phyloP scores from a whole-genome alignment of 164 flowering plant genomes.

The Saururus chinensis region DNA sequence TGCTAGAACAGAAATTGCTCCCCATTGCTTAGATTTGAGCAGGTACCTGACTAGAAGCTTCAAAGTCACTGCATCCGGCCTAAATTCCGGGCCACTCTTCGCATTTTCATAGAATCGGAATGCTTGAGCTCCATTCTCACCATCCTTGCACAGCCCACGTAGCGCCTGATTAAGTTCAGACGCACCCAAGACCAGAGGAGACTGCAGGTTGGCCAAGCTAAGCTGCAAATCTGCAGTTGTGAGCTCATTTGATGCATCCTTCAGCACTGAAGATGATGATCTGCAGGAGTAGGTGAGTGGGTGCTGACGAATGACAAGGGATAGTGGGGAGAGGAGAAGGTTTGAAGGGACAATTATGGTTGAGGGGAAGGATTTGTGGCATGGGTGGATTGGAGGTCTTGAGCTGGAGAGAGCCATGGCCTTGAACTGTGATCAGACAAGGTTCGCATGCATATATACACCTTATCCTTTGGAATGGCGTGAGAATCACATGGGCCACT shows the following conservation, averaged over 20 bases:
- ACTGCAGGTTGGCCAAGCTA: conserved; percentile 2
- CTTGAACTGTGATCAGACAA: conserved; percentile 4
- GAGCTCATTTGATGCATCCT: conserved; percentile 16
- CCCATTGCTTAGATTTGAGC: conserved; percentile 47
- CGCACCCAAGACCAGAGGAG: background rate
- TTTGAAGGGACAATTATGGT: conserved; percentile 4
- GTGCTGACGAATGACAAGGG: conserved; percentile 11
- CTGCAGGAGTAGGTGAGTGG: conserved; percentile 14
- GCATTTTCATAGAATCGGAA: conserved; percentile 45
- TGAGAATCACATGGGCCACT: conserved; percentile 14
- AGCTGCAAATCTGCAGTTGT: conserved; percentile 5
- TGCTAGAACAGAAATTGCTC: conserved; percentile 17
- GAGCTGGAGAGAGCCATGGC: conserved; percentile 18
- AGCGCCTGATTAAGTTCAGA: conserved; percentile 26
- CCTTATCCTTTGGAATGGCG: conserved; percentile 2
- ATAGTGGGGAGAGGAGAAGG: conserved; percentile 6
- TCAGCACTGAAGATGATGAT: conserved; percentile 20
- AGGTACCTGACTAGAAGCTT: conserved; percentile 47
- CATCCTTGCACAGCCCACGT: conserved; percentile 30
- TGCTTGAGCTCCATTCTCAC: conserved; percentile 27
- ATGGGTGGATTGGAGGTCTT: conserved; percentile 10
- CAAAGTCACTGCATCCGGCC: conserved; percentile 28
- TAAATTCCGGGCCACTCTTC: conserved; percentile 31
- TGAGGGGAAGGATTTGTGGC: conserved; percentile 8
- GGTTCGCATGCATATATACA: background rate